Evolutionary conservation across 768 basidiomycete species (phyloP), one percentile per base, ranked within the genome.

Genomic region (Amyloporia xantha): DNA sequence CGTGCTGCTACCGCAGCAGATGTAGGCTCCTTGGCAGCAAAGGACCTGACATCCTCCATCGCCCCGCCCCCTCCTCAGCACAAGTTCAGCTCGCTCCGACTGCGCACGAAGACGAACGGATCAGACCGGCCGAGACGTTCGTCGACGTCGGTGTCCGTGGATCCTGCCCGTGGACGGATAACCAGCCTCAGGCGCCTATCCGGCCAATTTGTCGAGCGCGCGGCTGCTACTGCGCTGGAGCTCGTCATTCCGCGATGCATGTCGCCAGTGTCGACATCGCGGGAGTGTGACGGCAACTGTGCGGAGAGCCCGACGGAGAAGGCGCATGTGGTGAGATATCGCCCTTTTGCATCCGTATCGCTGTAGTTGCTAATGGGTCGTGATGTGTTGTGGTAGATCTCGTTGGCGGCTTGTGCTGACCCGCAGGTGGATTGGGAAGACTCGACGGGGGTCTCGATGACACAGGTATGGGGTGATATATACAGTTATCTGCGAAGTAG

Each of bases 341-440:
- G 17, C 10, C 42, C 17, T 39, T 9, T 19, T 21, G 17, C 6
- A 9, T 21, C 15, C 19, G 38, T 7, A 7, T 12, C 11, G 10
- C 15, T 44, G 28, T 20, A 33, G 6, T 30, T 15, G 24, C 41
- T 44, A 24, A 28, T 37, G 6, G 28, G 28, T 24, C n/a, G 11
- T 43, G 7, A 10, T 11, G 25, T 23, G 25, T 19, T 12, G n/a
- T 15, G 17, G 30, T 15, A 48, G 47, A 48, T 48, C 24, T 48
- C 47, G 25, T 24, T 48, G 17, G 47, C 47, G 10, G 47, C 47
- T 25, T 48, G 47, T 24, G 20, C 35, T 11, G 47, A 48, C 25
- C 24, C 17, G 3, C 47, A 48, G 47, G 4, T 26, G 15, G 37
- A 36, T 2, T 48, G 39, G 38, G 47, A 48, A 33, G 15, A 48